Evolutionary conservation across 2,329 filamentous ascomycete genomes (phyloP).

Genomic region (Gaeumannomyces tritici): DNA sequence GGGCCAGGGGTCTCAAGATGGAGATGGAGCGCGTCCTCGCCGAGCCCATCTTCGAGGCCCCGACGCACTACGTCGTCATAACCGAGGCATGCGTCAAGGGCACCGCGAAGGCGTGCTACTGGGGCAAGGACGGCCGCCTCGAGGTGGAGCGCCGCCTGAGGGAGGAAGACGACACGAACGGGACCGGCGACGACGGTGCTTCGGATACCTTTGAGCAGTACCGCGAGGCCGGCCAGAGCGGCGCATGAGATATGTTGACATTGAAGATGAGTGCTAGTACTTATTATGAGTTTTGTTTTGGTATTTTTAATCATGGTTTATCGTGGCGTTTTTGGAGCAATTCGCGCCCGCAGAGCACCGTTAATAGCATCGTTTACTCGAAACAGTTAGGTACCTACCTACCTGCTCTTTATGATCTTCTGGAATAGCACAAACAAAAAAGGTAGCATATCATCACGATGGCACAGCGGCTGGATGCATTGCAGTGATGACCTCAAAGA

Average conservation of each 20-base stretch:
- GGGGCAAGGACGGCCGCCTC: conserved; percentile 60
- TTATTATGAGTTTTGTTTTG: background rate
- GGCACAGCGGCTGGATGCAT: no score
- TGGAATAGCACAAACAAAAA: no score
- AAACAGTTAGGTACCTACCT: background rate
- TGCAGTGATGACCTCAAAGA: conserved; percentile 5
- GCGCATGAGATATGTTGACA: conserved; percentile 23
- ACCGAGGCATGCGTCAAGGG: conserved; percentile 60
- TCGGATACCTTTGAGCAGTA: conserved; percentile 28
- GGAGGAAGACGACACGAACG: conserved; percentile 42
- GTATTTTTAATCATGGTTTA: background rate
- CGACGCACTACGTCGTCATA: conserved; percentile 65
- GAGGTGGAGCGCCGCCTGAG: conserved; percentile 59
- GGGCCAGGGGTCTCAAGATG: conserved; percentile 68
- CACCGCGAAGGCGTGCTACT: conserved; percentile 48
- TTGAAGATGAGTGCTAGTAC: background rate
- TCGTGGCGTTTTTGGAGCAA: background rate
- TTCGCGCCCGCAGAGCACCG: no score
- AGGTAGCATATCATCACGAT: no score
- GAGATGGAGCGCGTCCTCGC: conserved; percentile 71
- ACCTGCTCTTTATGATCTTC: no score
- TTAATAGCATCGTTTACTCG: background rate
- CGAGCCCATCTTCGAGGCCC: conserved; percentile 75
- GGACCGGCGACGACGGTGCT: conserved; percentile 10
- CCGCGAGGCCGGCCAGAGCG: conserved; percentile 36